A percentile compares a stretch with the other conserved stretches of the same genome.
These are phyloP conservation scores for Phytophthora foliorum DNA, from an alignment of 352 stramenopile genomes.

Conservation along the genomic window DNA sequence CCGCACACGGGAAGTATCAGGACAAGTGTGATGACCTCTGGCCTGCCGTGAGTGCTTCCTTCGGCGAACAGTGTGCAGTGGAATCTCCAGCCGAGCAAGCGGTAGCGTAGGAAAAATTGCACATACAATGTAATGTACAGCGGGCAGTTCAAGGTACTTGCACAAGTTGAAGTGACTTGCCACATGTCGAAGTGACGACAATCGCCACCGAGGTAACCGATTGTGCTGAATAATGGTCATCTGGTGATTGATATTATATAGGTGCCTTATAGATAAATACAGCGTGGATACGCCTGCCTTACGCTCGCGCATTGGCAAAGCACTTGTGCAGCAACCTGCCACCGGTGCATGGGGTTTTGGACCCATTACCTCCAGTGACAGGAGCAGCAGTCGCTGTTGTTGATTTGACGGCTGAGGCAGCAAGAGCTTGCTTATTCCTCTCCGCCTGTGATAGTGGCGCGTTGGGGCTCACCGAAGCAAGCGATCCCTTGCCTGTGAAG, in stretches of 20 bases:
- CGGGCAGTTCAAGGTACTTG: background rate
- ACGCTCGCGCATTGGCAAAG: conserved; percentile 32
- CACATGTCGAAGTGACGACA: background rate
- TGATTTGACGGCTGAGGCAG: conserved; percentile 26
- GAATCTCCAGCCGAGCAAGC: conserved; percentile 15
- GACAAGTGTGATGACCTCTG: conserved; percentile 68
- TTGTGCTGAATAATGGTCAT: conserved; percentile 14
- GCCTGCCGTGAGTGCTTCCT: conserved; percentile 43
- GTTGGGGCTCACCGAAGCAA: conserved; percentile 36
- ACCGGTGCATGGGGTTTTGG: conserved; percentile 25
- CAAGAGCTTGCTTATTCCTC: conserved; percentile 36
- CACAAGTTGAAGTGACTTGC: background rate
- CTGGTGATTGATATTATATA: conserved; percentile 31
- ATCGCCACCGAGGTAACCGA: conserved; percentile 1
- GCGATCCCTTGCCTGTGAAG: conserved; percentile 34
- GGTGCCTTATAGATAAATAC: conserved; percentile 43
- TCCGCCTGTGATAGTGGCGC: conserved; percentile 22
- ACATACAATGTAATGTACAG: conserved; percentile 30
- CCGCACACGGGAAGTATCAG: conserved; percentile 41
- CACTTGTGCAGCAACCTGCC: conserved; percentile 40
- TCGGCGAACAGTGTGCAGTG: conserved; percentile 33
- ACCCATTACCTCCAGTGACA: conserved; percentile 15
- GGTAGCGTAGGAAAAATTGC: conserved; percentile 24
- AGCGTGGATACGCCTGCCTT: conserved; percentile 18
- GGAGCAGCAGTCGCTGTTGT: conserved; percentile 16